A percentile compares a stretch with the other conserved stretches of the same genome.
These are phyloP conservation scores for Hypoxylon lenormandii DNA, from an alignment of 495 filamentous ascomycete species.

Conservation along the genomic window DNA sequence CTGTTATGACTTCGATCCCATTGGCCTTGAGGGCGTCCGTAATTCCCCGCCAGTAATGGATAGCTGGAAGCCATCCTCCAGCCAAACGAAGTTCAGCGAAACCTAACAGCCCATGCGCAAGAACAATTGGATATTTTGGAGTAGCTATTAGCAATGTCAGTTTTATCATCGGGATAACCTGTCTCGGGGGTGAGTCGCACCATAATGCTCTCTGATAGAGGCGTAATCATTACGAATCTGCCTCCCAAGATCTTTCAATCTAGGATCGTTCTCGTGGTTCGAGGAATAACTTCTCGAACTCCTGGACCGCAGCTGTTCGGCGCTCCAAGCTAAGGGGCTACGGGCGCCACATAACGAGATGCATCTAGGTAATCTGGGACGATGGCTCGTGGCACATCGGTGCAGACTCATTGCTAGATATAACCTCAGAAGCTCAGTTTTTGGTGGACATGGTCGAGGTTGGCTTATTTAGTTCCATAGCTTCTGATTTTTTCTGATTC, in stretches of 20 bases:
- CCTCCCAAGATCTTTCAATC: constrained; percentile 71
- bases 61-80: constrained; percentile 75
- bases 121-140: constrained; percentile 78
- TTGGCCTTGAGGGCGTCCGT: constrained; percentile 77
- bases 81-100: constrained; percentile 85
- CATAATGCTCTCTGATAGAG: constrained; percentile 73
- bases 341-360: not conserved
- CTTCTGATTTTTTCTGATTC: too few relatives aligned
- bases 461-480: not conserved
- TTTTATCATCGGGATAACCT: constrained; percentile 8
- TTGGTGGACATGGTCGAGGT: not conserved
- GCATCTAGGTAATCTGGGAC: not conserved
- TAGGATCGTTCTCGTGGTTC: constrained; percentile 63
- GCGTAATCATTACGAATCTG: constrained; percentile 84
- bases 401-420: constrained; percentile 32
- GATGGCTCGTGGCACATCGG: constrained; percentile 24
- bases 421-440: not conserved
- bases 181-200: constrained; percentile 59
- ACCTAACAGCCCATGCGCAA: constrained; percentile 90
- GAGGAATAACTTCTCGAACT: constrained; percentile 44
- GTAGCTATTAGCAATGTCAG: constrained; percentile 57
- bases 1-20: constrained; percentile 81
- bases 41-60: constrained; percentile 94
- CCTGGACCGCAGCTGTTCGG: not conserved
- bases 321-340: not conserved